A percentile compares a stretch with the other conserved stretches of the same genome.
phyloP scores from a whole-genome alignment of 176 grass and related monocot species.

The Avena insularis region DNA sequence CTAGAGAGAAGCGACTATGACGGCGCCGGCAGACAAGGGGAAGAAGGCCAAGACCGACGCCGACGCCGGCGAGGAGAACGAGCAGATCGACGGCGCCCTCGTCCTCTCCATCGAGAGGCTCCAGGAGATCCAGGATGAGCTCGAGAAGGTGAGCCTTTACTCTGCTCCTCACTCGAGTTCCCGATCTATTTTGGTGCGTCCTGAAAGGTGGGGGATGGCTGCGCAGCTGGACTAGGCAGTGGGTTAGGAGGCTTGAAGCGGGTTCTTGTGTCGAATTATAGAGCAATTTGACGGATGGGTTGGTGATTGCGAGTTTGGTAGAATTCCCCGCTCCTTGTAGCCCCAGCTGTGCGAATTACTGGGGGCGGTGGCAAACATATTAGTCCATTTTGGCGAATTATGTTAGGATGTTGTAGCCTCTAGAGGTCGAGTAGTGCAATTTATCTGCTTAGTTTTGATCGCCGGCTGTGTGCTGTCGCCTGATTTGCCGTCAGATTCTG shows the following conservation, averaged over 20 bases:
- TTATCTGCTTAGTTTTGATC: neutral
- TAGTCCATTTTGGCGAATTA: neutral
- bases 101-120: slow-evolving; percentile 86
- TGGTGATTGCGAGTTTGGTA: neutral
- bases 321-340: neutral
- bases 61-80: slow-evolving; percentile 62
- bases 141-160: slow-evolving; percentile 67
- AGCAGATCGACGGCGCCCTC: slow-evolving; percentile 76
- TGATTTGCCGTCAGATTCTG: neutral
- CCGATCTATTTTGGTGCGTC: neutral
- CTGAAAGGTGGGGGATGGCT: neutral
- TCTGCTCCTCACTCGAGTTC: neutral
- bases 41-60: slow-evolving; percentile 74
- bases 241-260: neutral
- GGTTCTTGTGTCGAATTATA: neutral
- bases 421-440: neutral
- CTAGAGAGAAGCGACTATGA: slow-evolving; percentile 52
- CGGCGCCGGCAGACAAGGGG: slow-evolving; percentile 76
- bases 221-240: neutral
- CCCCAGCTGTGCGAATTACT: neutral
- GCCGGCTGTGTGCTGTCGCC: neutral
- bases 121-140: slow-evolving; percentile 88
- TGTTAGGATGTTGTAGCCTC: neutral
- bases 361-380: neutral
- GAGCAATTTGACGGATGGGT: slow-evolving; percentile 14